Evolutionary conservation across 495 filamentous ascomycete species (phyloP), one percentile per base, ranked within the genome.

Genomic region (Aspergillus olivimuriae): DNA sequence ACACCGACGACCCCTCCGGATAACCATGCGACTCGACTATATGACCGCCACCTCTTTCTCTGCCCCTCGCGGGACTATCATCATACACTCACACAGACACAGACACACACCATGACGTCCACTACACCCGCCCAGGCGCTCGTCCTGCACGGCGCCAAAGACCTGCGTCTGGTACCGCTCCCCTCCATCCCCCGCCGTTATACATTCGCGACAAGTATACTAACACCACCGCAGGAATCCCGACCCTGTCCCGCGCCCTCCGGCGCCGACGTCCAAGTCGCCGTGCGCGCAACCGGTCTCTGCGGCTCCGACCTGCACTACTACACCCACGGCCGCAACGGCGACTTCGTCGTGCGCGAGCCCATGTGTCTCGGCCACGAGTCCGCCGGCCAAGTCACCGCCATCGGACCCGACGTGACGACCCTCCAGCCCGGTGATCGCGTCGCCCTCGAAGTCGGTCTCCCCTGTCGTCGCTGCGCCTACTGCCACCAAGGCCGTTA

Each of bases 271-370:
- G 75, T 90, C 39, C 87, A 90, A 68, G 73, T 90, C 52, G 73
- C 80, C 52, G 70, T 90, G 54, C 77, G 75, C 58, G 78, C 82
- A 16, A 90, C 86, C 1, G 85, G 85, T 22, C 79, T 92, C 58
- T 90, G 86, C 61, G 87, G 87, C 50, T 89, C 84, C 2, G 87
- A 92, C 65, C 76, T 90, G 4, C 83, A 85, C 55, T 92, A 92
- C 70, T 92, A 87, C 70, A 82, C 75, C 52, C 84, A 89, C 63
- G 87, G 84, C 53, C 82, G 83, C 60, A 90, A 90, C 55, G 87
- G 87, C 41, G 83, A 87, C 61, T 83, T 92, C 60, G 77, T 83
- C 44, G 80, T 85, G 19, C 83, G 76, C 39, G 69, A 73, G 34
- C 87, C 87, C 12, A 67, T 89, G 46, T 84, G 78, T 19, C 78